phyloP scores from a whole-genome alignment of 495 filamentous ascomycete genomes.

The Tuber borchii region DNA sequence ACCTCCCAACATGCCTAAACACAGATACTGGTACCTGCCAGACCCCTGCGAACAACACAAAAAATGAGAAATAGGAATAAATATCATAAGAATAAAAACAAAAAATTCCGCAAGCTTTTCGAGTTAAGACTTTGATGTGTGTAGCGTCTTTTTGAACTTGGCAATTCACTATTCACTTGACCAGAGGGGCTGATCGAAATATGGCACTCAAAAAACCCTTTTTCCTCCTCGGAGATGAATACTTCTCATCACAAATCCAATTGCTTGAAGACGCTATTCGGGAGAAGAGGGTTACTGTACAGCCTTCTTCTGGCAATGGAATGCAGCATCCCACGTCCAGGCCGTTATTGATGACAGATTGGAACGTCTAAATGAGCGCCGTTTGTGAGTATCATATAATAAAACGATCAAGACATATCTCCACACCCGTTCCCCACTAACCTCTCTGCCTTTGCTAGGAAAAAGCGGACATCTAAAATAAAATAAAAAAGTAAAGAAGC shows the following conservation, averaged over 20 bases:
- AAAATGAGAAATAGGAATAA: background rate
- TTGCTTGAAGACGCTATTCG: background rate
- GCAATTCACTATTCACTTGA: no score
- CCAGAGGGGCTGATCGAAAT: no score
- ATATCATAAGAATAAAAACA: no score
- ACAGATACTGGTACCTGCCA: background rate
- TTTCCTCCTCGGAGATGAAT: no score
- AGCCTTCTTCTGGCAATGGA: background rate
- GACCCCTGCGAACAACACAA: background rate
- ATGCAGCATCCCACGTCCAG: background rate
- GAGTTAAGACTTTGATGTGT: no score
- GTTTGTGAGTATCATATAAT: background rate
- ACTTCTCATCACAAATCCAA: background rate
- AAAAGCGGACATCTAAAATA: background rate
- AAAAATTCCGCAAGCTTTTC: background rate
- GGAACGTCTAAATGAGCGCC: background rate
- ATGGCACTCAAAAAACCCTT: no score
- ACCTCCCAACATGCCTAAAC: background rate
- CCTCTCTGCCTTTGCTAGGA: background rate
- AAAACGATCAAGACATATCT: background rate
- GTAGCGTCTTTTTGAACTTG: no score
- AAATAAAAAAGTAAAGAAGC: background rate
- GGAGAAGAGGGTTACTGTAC: background rate
- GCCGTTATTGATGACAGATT: background rate
- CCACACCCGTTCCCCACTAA: background rate